phyloP scores from a whole-genome alignment of 768 basidiomycete species.

The Lentinus tigrinus region DNA sequence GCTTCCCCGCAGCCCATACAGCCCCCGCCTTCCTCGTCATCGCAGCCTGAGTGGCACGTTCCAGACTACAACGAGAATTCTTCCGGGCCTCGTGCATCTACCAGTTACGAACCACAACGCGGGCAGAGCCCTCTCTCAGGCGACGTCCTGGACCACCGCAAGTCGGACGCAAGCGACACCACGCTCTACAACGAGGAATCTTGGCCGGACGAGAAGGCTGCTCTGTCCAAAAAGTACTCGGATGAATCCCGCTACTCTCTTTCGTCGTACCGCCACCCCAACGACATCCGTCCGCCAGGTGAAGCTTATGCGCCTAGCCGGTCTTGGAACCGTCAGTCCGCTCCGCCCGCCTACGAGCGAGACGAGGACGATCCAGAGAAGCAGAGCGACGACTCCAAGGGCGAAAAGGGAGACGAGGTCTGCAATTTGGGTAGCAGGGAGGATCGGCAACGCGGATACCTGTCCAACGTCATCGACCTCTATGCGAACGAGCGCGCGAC shows the following conservation, averaged over 20 bases:
- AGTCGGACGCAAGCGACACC: constrained; percentile 28
- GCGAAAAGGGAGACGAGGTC: not conserved
- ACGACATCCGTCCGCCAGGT: constrained; percentile 56
- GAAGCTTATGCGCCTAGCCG: constrained; percentile 32
- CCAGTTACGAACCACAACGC: not conserved
- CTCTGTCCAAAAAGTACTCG: constrained; percentile 13
- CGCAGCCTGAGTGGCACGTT: not conserved
- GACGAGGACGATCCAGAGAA: constrained; percentile 19
- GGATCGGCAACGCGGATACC: constrained; percentile 41
- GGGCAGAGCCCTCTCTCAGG: constrained; percentile 17
- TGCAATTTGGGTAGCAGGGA: constrained; percentile 19
- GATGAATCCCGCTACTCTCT: constrained; percentile 44
- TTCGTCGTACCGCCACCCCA: constrained; percentile 59
- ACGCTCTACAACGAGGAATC: constrained; percentile 36
- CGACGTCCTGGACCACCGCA: constrained; percentile 5
- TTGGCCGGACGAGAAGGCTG: not conserved
- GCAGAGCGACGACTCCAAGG: constrained; percentile 24
- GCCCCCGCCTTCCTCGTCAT: not conserved
- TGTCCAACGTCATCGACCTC: constrained; percentile 52
- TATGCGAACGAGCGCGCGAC: constrained; percentile 35
- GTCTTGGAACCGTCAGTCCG: constrained; percentile 35
- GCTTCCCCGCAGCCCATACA: not conserved
- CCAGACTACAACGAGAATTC: constrained; percentile 3
- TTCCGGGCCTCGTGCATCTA: not conserved
- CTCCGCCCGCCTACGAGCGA: constrained; percentile 29